Evolutionary conservation across 176 grass and related monocot genomes (phyloP), one percentile per base, ranked within the genome.

Genomic region (Hsuehochloa calcarea): DNA sequence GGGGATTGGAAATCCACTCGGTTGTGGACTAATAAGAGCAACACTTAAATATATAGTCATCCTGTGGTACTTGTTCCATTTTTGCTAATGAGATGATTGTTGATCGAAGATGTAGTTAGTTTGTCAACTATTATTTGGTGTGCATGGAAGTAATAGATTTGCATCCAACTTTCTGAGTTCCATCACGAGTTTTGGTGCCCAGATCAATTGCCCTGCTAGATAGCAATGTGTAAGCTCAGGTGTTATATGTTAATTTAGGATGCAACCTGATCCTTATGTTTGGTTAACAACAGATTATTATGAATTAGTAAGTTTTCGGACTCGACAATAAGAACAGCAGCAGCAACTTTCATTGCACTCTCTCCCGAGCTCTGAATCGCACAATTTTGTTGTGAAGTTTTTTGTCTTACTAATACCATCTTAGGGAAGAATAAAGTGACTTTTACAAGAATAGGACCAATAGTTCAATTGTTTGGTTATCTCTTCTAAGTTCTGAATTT

Each of bases 11-110:
- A 80, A 69, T 87, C 61, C 37, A 74, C 39, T 74, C 68, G 14
- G 20, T 37, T 40, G 50, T 84, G 51, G 45, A 69, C 49, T 68
- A 91, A 87, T 87, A 84, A 87, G 41, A 84, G 80, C 61, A 20
- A 78, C 55, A 41, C 79, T 1, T 82, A 82, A 23, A 72, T 34
- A 58, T 68, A 39, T 85, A 80, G 20, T 80, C 23, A 29, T 66
- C 49, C 5, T 88, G 39, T 68, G 27, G 17, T 59, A 10, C 68
- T 66, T 80, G 50, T 71, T 10, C 52, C 35, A 84, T 93, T 56
- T 50, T 70, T 35, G 41, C 26, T 58, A n/a, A 70, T 59, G 5
- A 16, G 23, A 14, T 72, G 64, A 54, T 76, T 71, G 61, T 47
- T 77, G 14, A 75, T 74, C 8, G 14, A 15, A 64, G 31, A 43